phyloP scores from a whole-genome alignment of 106 monocot species.

The Dioscorea zingiberensis region DNA sequence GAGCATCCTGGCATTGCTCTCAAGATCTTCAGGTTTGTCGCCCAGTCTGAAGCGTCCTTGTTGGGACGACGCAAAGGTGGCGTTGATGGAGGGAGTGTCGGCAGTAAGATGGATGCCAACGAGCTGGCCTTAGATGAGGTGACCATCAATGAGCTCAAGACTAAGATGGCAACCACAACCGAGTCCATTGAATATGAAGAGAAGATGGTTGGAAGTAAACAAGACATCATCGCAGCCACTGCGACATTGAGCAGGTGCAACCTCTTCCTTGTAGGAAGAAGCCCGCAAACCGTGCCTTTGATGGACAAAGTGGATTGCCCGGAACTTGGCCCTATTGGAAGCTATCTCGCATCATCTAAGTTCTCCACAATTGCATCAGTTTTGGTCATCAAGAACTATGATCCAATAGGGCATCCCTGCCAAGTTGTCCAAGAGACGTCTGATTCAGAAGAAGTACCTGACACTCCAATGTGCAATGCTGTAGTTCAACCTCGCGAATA shows the following conservation, averaged over 20 bases:
- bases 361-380: constrained; percentile 9
- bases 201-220: constrained; percentile 7
- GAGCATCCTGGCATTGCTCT: constrained; percentile 16
- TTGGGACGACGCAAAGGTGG: neutral
- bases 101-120: constrained; percentile 10
- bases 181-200: constrained; percentile 13
- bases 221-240: constrained; percentile 15
- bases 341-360: constrained; percentile 7
- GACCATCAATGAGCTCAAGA: neutral
- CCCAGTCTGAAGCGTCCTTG: neutral
- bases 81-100: neutral
- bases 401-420: neutral
- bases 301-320: constrained; percentile 5
- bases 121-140: constrained; percentile 9
- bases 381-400: constrained; percentile 17
- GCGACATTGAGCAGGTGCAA: constrained; percentile 15
- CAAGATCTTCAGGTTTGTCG: constrained; percentile 4
- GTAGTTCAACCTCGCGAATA: neutral
- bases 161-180: neutral
- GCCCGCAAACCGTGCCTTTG: constrained; percentile 3
- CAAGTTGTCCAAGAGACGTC: constrained; percentile 2
- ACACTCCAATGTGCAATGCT: constrained; percentile 9
- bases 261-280: constrained; percentile 18
- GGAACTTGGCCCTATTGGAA: constrained; percentile 18
- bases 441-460: constrained; percentile 6